These are phyloP conservation scores for Myxozyma kluyveri DNA, from an alignment of 805 yeast genomes.

Conservation along the genomic window DNA sequence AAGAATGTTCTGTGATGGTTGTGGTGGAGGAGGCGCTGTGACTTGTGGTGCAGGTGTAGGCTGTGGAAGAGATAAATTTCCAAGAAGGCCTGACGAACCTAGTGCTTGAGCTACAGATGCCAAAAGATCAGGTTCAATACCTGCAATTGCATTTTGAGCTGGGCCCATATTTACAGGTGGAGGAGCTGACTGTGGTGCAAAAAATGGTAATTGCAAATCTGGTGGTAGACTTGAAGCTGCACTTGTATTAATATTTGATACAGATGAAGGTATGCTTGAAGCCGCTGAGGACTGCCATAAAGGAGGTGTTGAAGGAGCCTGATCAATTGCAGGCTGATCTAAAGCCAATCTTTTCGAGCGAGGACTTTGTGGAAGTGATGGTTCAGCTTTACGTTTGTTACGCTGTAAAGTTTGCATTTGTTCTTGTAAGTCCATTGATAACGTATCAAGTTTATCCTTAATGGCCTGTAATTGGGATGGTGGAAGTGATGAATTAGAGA, in stretches of 20 bases:
- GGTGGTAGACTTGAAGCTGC: background rate
- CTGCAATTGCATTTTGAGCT: too few relatives aligned
- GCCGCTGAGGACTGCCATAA: too few relatives aligned
- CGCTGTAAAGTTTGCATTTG: too few relatives aligned
- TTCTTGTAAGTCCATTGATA: slow-evolving; percentile 11
- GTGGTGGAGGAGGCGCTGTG: too few relatives aligned
- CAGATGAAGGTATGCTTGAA: too few relatives aligned
- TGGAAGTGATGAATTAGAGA: slow-evolving; percentile 25
- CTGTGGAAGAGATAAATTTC: slow-evolving; percentile 1
- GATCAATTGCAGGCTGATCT: slow-evolving; percentile 7
- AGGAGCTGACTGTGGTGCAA: background rate
- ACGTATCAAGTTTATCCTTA: slow-evolving; percentile 17
- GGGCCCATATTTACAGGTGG: background rate
- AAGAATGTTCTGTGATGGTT: background rate
- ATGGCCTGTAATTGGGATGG: slow-evolving; percentile 21
- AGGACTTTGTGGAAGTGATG: slow-evolving; percentile 3
- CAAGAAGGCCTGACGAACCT: slow-evolving; percentile 1
- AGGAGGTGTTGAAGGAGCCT: slow-evolving; percentile 11
- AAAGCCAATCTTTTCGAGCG: slow-evolving; percentile 18
- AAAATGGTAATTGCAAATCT: slow-evolving; percentile 8
- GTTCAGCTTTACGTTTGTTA: slow-evolving; percentile 18
- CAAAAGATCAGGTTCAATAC: slow-evolving; percentile 14
- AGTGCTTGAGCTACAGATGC: slow-evolving; percentile 16
- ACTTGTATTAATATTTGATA: background rate
- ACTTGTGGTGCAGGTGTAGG: background rate